A percentile compares a stretch with the other conserved stretches of the same genome.
phyloP scores from a whole-genome alignment of 345 rosid genomes.

The Diplotaxis tenuifolia region DNA sequence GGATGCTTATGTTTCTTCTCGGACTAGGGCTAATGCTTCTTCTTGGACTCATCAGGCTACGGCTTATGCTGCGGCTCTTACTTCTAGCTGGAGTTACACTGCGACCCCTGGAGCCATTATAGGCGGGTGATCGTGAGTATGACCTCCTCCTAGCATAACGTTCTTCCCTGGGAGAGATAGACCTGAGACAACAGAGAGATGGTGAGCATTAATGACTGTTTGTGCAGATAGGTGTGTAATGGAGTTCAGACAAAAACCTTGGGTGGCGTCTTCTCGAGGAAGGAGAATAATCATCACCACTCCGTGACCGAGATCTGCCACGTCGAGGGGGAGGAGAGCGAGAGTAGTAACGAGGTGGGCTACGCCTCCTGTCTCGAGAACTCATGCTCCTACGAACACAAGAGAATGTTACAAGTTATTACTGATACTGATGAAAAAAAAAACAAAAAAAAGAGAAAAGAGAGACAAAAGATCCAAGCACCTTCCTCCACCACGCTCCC shows the following conservation, averaged over 20 bases:
- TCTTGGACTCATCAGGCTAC: conserved; percentile 17
- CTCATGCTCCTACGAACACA: conserved; percentile 28
- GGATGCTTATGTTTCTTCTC: no score
- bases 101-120: conserved; percentile 61
- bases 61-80: conserved; percentile 43
- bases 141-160: conserved; percentile 46
- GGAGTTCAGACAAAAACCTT: conserved; percentile 43
- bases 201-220: not conserved
- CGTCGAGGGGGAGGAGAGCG: conserved; percentile 64
- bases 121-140: conserved; percentile 65
- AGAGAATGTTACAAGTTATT: not conserved
- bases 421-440: not conserved
- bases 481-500: conserved; percentile 72
- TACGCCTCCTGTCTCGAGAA: conserved; percentile 48
- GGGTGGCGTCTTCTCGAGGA: conserved; percentile 51
- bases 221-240: not conserved
- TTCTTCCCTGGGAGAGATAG: conserved; percentile 64
- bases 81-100: conserved; percentile 37
- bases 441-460: not conserved
- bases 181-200: conserved; percentile 41
- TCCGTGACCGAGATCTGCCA: conserved; percentile 57
- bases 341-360: conserved; percentile 48
- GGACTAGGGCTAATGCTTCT: conserved; percentile 26
- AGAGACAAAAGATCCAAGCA: conserved; percentile 2
- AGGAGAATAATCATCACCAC: conserved; percentile 57